Conservation (phyloP, 2,329 filamentous ascomycete genomes). For the Plectosphaerella sp. region DNA sequence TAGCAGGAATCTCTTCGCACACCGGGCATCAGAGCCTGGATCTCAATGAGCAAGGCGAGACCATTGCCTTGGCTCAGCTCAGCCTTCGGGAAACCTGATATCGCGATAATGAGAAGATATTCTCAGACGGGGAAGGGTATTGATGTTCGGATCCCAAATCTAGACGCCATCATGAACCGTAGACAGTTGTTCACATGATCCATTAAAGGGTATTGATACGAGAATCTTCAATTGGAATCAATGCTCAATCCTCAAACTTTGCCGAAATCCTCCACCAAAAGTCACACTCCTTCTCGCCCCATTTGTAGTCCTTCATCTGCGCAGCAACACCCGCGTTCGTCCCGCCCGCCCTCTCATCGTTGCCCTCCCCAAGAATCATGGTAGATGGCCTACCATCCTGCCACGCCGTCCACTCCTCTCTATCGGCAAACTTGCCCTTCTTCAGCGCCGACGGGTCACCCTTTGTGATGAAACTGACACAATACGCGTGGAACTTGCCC, state of each 20-base stretch:
- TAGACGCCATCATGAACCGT: no score
- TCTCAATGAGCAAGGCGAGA: no score
- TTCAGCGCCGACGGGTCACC: constrained; percentile 11
- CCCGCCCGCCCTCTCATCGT: constrained; percentile 43
- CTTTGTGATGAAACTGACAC: constrained; percentile 4
- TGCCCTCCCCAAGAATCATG: constrained; percentile 42
- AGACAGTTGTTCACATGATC: no score
- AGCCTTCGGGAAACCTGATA: no score
- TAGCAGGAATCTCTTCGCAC: no score
- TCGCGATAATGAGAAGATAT: no score
- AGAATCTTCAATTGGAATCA: no score
- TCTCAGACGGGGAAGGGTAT: no score
- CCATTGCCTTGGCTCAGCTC: no score
- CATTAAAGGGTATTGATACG: no score
- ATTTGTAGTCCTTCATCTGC: constrained; percentile 32
- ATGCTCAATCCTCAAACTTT: constrained; percentile 21
- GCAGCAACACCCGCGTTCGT: constrained; percentile 28
- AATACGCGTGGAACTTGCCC: constrained; percentile 6
- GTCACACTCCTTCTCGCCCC: constrained; percentile 36
- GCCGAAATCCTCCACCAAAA: constrained; percentile 37
- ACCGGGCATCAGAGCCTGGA: no score
- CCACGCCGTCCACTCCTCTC: constrained; percentile 18
- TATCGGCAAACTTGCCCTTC: constrained; percentile 13
- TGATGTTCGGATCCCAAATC: no score
- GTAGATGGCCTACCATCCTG: constrained; percentile 21